Conservation (phyloP, 2,329 filamentous ascomycete species). For the Septoria petroselini region DNA sequence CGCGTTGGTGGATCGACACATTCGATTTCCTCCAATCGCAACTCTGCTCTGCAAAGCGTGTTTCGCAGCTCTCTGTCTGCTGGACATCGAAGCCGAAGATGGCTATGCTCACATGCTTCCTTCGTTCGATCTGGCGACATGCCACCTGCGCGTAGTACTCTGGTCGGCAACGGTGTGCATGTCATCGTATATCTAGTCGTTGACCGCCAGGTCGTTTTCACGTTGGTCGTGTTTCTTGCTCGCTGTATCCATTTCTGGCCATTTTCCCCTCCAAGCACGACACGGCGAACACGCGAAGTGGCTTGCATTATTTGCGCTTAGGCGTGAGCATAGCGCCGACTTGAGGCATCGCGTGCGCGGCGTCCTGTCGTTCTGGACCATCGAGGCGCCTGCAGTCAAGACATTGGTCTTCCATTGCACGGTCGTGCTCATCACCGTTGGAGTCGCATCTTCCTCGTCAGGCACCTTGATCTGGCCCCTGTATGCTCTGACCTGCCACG, state of each 20-base stretch:
- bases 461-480: no score
- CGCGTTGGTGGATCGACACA: background rate
- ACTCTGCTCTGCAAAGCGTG: conserved; percentile 1
- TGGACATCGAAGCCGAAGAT: background rate
- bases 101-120: conserved; percentile 8
- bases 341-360: background rate
- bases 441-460: no score
- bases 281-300: background rate
- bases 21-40: background rate
- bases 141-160: background rate
- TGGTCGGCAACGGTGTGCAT: background rate
- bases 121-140: conserved; percentile 3
- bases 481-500: no score
- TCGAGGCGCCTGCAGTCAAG: background rate
- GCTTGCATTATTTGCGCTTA: background rate
- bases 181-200: background rate
- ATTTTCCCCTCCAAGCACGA: background rate
- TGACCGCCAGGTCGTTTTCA: background rate
- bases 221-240: background rate
- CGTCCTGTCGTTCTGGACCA: background rate
- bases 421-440: no score
- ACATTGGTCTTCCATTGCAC: no score
- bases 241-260: no score
- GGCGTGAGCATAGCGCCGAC: background rate
- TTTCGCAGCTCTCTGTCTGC: background rate